These are phyloP conservation scores for Fraxinus dipetala DNA, from an alignment of 305 asterid species.

Conservation along the genomic window DNA sequence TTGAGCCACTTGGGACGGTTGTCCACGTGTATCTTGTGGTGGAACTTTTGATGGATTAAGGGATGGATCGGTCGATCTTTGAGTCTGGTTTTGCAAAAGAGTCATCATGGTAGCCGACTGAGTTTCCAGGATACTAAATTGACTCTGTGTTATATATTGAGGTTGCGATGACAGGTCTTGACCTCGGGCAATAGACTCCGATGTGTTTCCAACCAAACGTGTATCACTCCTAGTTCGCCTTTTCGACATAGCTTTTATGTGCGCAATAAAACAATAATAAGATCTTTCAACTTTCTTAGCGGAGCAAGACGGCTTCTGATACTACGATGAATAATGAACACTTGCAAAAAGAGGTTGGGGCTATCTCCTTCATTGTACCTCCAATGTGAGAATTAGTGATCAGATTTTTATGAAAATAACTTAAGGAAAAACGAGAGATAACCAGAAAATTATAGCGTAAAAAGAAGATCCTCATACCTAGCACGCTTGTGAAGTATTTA, in stretches of 20 bases:
- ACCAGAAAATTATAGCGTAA: not conserved
- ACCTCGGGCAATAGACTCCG: not conserved
- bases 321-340: not conserved
- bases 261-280: too few relatives aligned
- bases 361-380: too few relatives aligned
- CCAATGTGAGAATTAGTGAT: too few relatives aligned
- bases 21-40: not conserved
- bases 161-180: not conserved
- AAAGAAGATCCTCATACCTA: not conserved
- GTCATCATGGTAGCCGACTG: not conserved
- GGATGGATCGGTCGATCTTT: not conserved
- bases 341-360: not conserved
- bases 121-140: too few relatives aligned
- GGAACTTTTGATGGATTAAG: not conserved
- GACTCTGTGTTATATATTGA: not conserved
- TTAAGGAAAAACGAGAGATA: too few relatives aligned
- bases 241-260: not conserved
- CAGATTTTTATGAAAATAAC: not conserved
- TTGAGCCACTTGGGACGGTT: not conserved
- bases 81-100: not conserved
- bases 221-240: not conserved
- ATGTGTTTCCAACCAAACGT: not conserved
- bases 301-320: not conserved
- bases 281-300: not conserved
- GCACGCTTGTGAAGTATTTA: not conserved